Evolutionary conservation across 345 rosid genomes (phyloP).

Genomic region (Lepidium didymum): DNA sequence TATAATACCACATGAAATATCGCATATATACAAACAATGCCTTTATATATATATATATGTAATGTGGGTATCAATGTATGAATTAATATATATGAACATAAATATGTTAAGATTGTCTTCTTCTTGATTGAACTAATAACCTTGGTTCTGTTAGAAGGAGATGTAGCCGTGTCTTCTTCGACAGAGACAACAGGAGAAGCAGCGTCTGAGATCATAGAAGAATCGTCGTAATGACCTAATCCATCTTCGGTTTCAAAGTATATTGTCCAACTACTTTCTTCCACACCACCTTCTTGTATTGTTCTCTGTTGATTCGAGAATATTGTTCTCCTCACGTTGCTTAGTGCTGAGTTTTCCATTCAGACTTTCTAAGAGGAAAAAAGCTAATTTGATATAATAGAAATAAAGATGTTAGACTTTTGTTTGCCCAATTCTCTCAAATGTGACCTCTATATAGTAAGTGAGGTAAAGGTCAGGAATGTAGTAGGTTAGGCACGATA

Average conservation of each 20-base stretch:
- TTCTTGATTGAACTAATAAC: not conserved
- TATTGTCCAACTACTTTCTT: slow-evolving; percentile 32
- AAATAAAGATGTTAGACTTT: slow-evolving; percentile 2
- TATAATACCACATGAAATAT: not conserved
- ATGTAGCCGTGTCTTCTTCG: slow-evolving; percentile 31
- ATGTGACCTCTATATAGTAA: slow-evolving; percentile 12
- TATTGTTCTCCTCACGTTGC: slow-evolving; percentile 13
- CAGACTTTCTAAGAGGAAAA: not conserved
- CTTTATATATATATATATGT: too few relatives aligned
- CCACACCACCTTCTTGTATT: slow-evolving; percentile 1
- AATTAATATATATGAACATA: not conserved
- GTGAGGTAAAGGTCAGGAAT: not conserved
- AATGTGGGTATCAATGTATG: not conserved
- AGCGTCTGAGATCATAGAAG: slow-evolving; percentile 33
- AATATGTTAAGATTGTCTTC: not conserved
- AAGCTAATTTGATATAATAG: not conserved
- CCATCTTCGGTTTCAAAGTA: slow-evolving; percentile 26
- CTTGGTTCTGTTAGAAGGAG: slow-evolving; percentile 30
- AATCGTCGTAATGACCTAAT: slow-evolving; percentile 5
- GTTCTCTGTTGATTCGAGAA: slow-evolving; percentile 16
- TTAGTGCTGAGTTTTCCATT: slow-evolving; percentile 24
- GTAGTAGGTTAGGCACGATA: slow-evolving; percentile 9
- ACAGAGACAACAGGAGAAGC: slow-evolving; percentile 15
- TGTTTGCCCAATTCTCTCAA: not conserved
- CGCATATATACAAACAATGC: too few relatives aligned